Conservation (phyloP, 805 yeast species). For the Yamadazyma kitorensis region DNA sequence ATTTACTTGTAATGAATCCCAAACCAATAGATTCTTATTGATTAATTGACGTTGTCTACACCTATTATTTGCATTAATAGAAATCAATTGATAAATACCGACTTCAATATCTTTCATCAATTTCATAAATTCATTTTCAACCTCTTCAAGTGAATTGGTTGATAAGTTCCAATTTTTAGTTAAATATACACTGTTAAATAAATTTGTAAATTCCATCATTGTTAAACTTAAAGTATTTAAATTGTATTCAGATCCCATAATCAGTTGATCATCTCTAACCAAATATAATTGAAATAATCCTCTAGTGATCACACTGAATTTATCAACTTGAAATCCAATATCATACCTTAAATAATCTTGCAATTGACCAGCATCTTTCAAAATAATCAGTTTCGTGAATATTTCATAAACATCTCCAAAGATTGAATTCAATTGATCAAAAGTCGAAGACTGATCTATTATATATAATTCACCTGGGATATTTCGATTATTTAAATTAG, state of each 20-base stretch:
- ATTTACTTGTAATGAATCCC: slow-evolving; percentile 81
- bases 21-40: slow-evolving; percentile 52
- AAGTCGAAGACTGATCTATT: slow-evolving; percentile 20
- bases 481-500: slow-evolving; percentile 33
- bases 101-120: slow-evolving; percentile 47
- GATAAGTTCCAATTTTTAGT: slow-evolving; percentile 13
- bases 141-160: slow-evolving; percentile 2
- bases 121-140: slow-evolving; percentile 17
- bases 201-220: slow-evolving; percentile 41
- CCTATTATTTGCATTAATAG: slow-evolving; percentile 51
- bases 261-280: slow-evolving; percentile 58
- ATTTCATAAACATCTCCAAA: slow-evolving; percentile 19
- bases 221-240: slow-evolving; percentile 24
- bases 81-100: slow-evolving; percentile 33
- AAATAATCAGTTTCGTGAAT: slow-evolving; percentile 15
- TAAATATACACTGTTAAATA: slow-evolving; percentile 13
- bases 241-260: slow-evolving; percentile 45
- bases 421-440: slow-evolving; percentile 16
- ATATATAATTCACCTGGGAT: slow-evolving; percentile 34
- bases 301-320: slow-evolving; percentile 50
- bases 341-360: slow-evolving; percentile 25
- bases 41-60: slow-evolving; percentile 77
- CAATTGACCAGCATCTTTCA: slow-evolving; percentile 23
- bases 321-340: slow-evolving; percentile 18
- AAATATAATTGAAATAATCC: slow-evolving; percentile 61